Conservation (phyloP, 441 rosid genomes). For the Capsella rubella region DNA sequence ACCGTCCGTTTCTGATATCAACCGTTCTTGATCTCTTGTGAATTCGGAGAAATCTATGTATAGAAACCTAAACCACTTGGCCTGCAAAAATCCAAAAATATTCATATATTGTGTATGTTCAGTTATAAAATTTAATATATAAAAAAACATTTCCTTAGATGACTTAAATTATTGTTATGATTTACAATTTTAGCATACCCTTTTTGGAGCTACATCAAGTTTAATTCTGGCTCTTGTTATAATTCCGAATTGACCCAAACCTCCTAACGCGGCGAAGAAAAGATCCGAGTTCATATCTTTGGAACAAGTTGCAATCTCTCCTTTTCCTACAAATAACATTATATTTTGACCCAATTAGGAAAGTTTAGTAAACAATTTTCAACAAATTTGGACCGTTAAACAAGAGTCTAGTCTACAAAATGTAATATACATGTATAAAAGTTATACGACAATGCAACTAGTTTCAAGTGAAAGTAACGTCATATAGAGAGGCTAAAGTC, state of each 20-base stretch:
- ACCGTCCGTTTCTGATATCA: constrained; percentile 70
- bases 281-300: constrained; percentile 63
- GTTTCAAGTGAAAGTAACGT: constrained; percentile 2
- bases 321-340: constrained; percentile 61
- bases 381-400: constrained; percentile 13
- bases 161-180: not conserved
- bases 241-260: constrained; percentile 95
- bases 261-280: constrained; percentile 82
- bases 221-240: constrained; percentile 84
- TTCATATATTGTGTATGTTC: not conserved
- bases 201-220: constrained; percentile 70
- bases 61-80: constrained; percentile 81
- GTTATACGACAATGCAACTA: not conserved
- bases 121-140: not conserved
- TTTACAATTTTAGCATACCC: constrained; percentile 50
- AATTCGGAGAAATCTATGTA: constrained; percentile 78
- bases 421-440: not conserved
- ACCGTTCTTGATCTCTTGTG: constrained; percentile 76
- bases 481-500: constrained; percentile 31
- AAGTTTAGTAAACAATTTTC: constrained; percentile 15
- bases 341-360: constrained; percentile 12
- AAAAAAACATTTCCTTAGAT: not conserved
- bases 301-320: constrained; percentile 77
- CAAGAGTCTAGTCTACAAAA: not conserved
- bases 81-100: constrained; percentile 49